Evolutionary conservation across 2,329 filamentous ascomycete genomes (phyloP).

Genomic region (Claviceps quebecensis): DNA sequence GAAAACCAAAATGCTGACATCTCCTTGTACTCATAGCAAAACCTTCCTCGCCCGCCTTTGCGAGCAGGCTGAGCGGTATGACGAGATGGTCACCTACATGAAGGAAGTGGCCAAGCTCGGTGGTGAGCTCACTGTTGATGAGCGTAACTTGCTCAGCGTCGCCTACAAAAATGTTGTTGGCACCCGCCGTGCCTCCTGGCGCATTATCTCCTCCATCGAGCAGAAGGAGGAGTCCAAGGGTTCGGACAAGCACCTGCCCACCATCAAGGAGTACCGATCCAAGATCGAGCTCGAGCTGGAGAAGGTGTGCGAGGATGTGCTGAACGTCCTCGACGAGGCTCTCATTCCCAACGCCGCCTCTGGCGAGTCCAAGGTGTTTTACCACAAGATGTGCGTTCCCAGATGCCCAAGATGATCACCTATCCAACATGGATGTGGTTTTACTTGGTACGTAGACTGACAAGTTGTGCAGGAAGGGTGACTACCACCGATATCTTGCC

Average conservation of each 20-base stretch:
- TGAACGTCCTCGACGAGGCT: conserved; percentile 83
- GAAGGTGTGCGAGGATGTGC: conserved; percentile 95
- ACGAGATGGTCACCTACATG: conserved; percentile 99
- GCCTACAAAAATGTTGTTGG: conserved; percentile 99
- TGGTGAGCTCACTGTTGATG: conserved; percentile 78
- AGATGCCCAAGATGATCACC: neutral
- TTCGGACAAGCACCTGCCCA: conserved; percentile 81
- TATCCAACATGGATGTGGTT: neutral
- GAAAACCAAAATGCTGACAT: conserved; percentile 7
- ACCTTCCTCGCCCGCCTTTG: conserved; percentile 99
- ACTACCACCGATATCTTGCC: conserved; percentile 90
- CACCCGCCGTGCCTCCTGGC: conserved; percentile 94
- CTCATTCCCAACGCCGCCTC: conserved; percentile 92
- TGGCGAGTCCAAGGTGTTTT: conserved; percentile 99
- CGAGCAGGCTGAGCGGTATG: conserved; percentile 99
- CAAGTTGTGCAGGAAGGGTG: conserved; percentile 61
- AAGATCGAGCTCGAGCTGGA: conserved; percentile 97
- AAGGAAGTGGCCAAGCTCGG: conserved; percentile 94
- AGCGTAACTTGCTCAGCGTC: conserved; percentile 96
- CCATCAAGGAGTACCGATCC: conserved; percentile 93
- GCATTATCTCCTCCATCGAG: conserved; percentile 99
- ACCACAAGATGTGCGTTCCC: conserved; percentile 88
- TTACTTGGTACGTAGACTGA: neutral
- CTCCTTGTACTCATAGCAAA: conserved; percentile 51
- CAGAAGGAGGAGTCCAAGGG: conserved; percentile 99